A percentile compares a stretch with the other conserved stretches of the same genome.
These are phyloP conservation scores for Lasiodiplodia gonubiensis DNA, from an alignment of 2,329 filamentous ascomycete genomes.

Conservation along the genomic window DNA sequence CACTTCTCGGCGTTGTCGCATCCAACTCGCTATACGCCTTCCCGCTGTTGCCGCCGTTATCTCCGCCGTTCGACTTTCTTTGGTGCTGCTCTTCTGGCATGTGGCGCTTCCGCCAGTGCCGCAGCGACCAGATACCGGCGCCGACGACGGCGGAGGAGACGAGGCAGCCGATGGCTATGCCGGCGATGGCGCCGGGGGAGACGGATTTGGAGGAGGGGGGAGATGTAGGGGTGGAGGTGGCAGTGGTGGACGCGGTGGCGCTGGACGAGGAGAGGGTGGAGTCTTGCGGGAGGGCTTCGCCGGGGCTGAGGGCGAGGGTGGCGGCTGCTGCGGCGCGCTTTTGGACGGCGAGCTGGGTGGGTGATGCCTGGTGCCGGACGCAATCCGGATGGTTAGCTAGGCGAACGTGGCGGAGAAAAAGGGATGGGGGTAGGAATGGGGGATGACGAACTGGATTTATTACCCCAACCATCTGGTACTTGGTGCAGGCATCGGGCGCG, in stretches of 20 bases:
- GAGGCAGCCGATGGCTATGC: slow-evolving; percentile 64
- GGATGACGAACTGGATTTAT: slow-evolving; percentile 67
- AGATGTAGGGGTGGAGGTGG: too few relatives aligned
- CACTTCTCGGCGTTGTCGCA: background rate
- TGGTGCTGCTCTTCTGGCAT: background rate
- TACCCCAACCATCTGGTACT: slow-evolving; percentile 74
- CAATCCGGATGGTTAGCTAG: background rate
- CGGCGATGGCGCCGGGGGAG: slow-evolving; percentile 48
- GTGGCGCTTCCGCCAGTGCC: slow-evolving; percentile 27
- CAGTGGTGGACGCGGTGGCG: slow-evolving; percentile 22
- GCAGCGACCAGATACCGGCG: slow-evolving; percentile 39
- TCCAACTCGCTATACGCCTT: background rate
- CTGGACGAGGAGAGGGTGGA: slow-evolving; percentile 28
- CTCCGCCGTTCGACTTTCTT: too few relatives aligned
- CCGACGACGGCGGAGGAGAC: slow-evolving; percentile 34
- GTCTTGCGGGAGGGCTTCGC: slow-evolving; percentile 41
- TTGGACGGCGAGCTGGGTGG: slow-evolving; percentile 34
- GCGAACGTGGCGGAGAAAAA: background rate
- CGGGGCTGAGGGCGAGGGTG: slow-evolving; percentile 42
- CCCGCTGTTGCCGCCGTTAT: background rate
- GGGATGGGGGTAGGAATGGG: background rate
- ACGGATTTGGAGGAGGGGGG: slow-evolving; percentile 30
- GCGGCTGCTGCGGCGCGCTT: slow-evolving; percentile 35
- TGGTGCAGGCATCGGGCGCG: slow-evolving; percentile 67
- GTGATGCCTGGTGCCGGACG: background rate